Evolutionary conservation across 331 rosid genomes (phyloP).

Genomic region (Quercus lobata): DNA sequence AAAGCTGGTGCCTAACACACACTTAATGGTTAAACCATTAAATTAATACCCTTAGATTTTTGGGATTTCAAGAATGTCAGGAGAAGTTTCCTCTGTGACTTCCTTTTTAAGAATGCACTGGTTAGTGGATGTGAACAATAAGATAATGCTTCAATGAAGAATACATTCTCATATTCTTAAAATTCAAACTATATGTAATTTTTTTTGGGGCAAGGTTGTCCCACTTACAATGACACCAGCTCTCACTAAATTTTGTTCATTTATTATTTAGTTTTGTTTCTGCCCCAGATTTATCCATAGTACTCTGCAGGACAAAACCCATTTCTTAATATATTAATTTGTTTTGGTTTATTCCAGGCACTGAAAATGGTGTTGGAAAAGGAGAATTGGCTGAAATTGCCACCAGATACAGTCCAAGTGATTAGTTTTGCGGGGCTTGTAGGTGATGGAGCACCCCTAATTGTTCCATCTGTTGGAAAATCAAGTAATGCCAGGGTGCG

Average conservation of each 20-base stretch:
- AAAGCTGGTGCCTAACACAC: too few relatives aligned
- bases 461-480: conserved; percentile 50
- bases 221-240: conserved; percentile 2
- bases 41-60: too few relatives aligned
- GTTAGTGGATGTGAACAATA: too few relatives aligned
- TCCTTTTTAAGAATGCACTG: too few relatives aligned
- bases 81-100: too few relatives aligned
- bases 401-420: conserved; percentile 73
- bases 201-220: not conserved
- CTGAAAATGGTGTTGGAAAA: conserved; percentile 95
- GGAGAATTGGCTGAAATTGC: conserved; percentile 78
- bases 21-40: too few relatives aligned
- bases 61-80: too few relatives aligned
- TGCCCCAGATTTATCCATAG: not conserved
- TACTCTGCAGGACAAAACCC: conserved; percentile 12
- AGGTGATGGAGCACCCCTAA: conserved; percentile 98
- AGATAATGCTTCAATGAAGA: not conserved
- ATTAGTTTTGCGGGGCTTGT: conserved; percentile 95
- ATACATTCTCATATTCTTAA: not conserved
- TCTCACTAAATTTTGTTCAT: not conserved
- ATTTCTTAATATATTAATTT: conserved; percentile 4
- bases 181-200: not conserved
- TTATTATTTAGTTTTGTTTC: not conserved
- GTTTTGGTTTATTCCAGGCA: conserved; percentile 52
- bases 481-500: conserved; percentile 36